Evolutionary conservation across 805 yeast species (phyloP), one percentile per base, ranked within the genome.

Genomic region (Pichia insulana): DNA sequence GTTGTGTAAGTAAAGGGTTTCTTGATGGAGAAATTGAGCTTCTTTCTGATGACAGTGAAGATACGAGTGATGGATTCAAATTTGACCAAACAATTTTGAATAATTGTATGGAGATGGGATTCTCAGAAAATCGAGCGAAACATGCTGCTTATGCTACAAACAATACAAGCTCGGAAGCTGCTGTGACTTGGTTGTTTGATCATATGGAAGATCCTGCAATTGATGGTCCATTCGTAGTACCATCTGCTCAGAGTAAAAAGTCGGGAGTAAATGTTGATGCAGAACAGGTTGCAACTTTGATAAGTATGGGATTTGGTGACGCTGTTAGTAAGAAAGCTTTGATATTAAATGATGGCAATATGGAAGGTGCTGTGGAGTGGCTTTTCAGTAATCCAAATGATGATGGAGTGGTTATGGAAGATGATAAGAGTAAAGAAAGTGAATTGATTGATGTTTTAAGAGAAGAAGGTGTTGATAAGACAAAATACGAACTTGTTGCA

Each of bases 361-460:
- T 80, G 2, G 89, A 84, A 51, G 74, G 75, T 1, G 83, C 97
- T 4, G 83, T 88, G 4, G 96, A 88, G 46, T 92, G 97, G 97
- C 70, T 92, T 7, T 92, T 92, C 56, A 64, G 65, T 19, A 74
- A 90, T 55, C 86, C 94, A 10, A 83, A 83, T 47, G 95, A 83
- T 59, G 74, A 78, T 52, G 94, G 89, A 3, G 65, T 67, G 4
- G 52, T 48, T 9, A 57, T 48, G 5, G 50, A 47, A 2, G 8
- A n/a, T 12, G 30, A 34, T 4, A 22, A 13, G 8, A 40, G 34
- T 12, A 12, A 41, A 2, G 34, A 38, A 1, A 50, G 52, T 11
- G 46, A 42, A 9, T 18, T 42, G 11, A 40, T 54, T 4, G 38
- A 46, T 27, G 32, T 39, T 20, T 33, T 55, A 11, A 46, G 47